Percentiles rank a stretch among this genome's conserved stretches.
Evolutionary conservation across 129 eudicot genomes (phyloP).

Genomic region (Artemisia tridentata): DNA sequence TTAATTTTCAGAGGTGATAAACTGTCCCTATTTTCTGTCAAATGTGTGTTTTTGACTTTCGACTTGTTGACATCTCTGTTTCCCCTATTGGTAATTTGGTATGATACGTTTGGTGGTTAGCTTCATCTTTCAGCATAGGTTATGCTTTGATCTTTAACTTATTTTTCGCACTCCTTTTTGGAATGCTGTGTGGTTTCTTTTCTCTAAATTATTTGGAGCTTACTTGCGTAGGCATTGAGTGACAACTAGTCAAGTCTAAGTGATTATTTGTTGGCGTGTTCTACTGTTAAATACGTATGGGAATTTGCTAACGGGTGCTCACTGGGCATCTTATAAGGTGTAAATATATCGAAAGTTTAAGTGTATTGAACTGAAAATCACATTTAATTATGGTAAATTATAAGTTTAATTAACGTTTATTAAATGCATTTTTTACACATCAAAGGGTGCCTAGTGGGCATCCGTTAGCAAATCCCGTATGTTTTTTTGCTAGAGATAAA

Average conservation of each 20-base stretch:
- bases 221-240: neutral
- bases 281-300: neutral
- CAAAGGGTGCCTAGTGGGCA: too few relatives aligned
- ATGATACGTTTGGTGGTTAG: neutral
- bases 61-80: neutral
- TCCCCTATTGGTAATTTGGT: neutral
- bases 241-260: conserved; percentile 3
- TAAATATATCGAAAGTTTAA: too few relatives aligned
- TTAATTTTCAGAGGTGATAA: neutral
- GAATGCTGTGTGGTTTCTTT: conserved; percentile 1
- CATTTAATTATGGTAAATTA: too few relatives aligned
- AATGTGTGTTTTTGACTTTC: neutral
- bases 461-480: too few relatives aligned
- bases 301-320: too few relatives aligned
- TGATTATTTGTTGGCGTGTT: conserved; percentile 4
- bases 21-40: neutral
- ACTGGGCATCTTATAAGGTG: too few relatives aligned
- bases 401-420: too few relatives aligned
- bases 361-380: too few relatives aligned
- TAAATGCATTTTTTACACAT: too few relatives aligned
- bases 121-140: neutral
- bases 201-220: conserved; percentile 1
- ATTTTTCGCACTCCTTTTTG: neutral
- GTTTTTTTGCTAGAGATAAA: neutral
- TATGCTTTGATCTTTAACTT: neutral